Percentiles rank a stretch among this genome's conserved stretches.
Conservation (phyloP, 306 rosid genomes). For the Nissolia schottii region DNA sequence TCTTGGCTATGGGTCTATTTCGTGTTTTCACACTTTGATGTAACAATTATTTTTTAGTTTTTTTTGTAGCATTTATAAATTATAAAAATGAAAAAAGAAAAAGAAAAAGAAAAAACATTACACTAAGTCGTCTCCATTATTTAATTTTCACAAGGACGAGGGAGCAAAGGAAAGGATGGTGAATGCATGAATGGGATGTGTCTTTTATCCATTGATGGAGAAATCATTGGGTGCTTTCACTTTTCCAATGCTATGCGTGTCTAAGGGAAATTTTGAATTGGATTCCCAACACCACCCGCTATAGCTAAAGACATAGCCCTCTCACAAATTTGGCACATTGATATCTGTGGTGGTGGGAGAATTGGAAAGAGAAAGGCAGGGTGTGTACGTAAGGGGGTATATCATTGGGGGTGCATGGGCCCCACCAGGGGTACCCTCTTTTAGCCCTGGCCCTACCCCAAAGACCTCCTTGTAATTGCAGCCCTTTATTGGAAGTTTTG, state of each 20-base stretch:
- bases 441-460: slow-evolving; percentile 27
- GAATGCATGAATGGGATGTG: slow-evolving; percentile 18
- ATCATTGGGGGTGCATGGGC: slow-evolving; percentile 14
- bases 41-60: no score
- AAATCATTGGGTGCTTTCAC: slow-evolving; percentile 54
- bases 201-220: slow-evolving; percentile 49
- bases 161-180: neutral
- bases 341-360: slow-evolving; percentile 14
- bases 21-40: no score
- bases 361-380: slow-evolving; percentile 3
- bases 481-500: slow-evolving; percentile 40
- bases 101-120: no score
- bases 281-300: slow-evolving; percentile 7
- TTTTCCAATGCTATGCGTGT: slow-evolving; percentile 40
- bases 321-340: slow-evolving; percentile 16
- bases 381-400: slow-evolving; percentile 12
- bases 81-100: no score
- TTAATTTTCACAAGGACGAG: neutral
- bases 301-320: neutral
- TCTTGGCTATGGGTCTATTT: no score
- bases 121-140: no score
- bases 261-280: slow-evolving; percentile 22
- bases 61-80: no score
- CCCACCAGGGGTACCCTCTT: slow-evolving; percentile 35
- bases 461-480: slow-evolving; percentile 36